Conservation (phyloP, 176 grass and related monocot genomes). For the Bonia amplexicaulis region DNA sequence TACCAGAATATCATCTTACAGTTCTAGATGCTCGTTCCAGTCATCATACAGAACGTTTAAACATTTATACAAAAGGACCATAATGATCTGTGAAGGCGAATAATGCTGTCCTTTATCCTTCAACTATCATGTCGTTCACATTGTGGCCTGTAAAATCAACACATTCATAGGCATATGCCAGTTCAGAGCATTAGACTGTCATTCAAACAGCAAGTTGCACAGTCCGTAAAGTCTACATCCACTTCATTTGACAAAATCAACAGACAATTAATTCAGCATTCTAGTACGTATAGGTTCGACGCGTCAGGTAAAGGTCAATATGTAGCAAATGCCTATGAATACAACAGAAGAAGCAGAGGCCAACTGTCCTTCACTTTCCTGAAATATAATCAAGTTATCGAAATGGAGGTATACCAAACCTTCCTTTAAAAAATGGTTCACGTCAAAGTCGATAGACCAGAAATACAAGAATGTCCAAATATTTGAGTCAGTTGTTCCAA, state of each 20-base stretch:
- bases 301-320: neutral
- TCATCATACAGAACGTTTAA: neutral
- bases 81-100: neutral
- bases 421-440: conserved; percentile 2
- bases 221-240: conserved; percentile 13
- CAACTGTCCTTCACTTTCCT: conserved; percentile 46
- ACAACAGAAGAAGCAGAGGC: conserved; percentile 66
- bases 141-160: neutral
- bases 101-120: neutral
- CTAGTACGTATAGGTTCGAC: neutral
- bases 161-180: neutral
- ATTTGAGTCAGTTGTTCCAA: conserved; percentile 4
- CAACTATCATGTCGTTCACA: neutral
- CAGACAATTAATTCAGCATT: neutral
- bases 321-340: neutral
- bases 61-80: neutral
- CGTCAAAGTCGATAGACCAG: conserved; percentile 29
- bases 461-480: conserved; percentile 16
- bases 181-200: neutral
- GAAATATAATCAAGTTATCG: conserved; percentile 41
- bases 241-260: conserved; percentile 28
- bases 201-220: neutral
- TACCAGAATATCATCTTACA: neutral
- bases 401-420: conserved; percentile 12
- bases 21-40: neutral